Percentiles rank a stretch among this genome's conserved stretches.
phyloP scores from a whole-genome alignment of 306 rosid genomes.

The Vigna radiata region DNA sequence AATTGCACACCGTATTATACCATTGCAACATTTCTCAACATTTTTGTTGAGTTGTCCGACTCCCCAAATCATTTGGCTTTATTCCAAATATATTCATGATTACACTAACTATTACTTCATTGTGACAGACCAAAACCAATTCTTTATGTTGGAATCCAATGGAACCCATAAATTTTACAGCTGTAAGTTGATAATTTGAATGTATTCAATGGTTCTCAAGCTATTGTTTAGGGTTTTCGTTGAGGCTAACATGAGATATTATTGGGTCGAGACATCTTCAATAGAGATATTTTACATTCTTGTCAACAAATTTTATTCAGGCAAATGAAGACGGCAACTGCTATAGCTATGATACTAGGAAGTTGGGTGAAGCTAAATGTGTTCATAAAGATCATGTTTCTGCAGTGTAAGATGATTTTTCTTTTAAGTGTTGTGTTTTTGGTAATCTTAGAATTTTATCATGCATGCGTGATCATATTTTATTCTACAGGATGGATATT shows the following conservation, averaged over 20 bases:
- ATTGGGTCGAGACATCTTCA: conserved; percentile 12
- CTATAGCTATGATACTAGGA: conserved; percentile 84
- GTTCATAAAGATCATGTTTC: conserved; percentile 94
- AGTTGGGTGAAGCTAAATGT: conserved; percentile 77
- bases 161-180: conserved; percentile 95
- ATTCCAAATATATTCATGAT: conserved; percentile 31
- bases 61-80: not conserved
- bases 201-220: conserved; percentile 9
- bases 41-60: not conserved
- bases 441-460: conserved; percentile 12
- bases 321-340: conserved; percentile 92
- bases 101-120: conserved; percentile 49
- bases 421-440: conserved; percentile 9
- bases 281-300: conserved; percentile 29
- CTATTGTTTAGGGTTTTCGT: conserved; percentile 5
- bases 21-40: not conserved
- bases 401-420: conserved; percentile 75
- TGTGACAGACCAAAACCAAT: conserved; percentile 82
- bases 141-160: conserved; percentile 94
- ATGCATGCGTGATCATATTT: conserved; percentile 9
- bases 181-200: conserved; percentile 64
- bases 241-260: conserved; percentile 4
- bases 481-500: conserved; percentile 80
- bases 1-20: not conserved
- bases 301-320: conserved; percentile 52